Conservation (phyloP, 306 rosid species). For the Cucumis cinereus region DNA sequence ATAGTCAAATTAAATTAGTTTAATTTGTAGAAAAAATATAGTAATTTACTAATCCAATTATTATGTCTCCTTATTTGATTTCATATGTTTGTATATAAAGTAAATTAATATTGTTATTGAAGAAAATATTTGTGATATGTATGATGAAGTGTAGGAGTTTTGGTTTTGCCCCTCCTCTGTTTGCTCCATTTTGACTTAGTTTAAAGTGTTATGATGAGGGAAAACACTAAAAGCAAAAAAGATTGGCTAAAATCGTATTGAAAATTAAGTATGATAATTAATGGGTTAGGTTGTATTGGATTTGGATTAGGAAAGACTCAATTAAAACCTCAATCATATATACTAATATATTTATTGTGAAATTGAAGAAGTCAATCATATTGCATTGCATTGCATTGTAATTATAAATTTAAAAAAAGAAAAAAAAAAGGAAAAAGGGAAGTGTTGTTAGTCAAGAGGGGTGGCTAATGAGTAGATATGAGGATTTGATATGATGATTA, state of each 20-base stretch:
- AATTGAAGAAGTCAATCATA: background rate
- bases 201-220: background rate
- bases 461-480: conserved; percentile 1
- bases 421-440: background rate
- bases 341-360: background rate
- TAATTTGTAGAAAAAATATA: conserved; percentile 5
- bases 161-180: background rate
- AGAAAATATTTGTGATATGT: background rate
- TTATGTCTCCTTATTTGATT: conserved; percentile 7
- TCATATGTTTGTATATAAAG: conserved; percentile 6
- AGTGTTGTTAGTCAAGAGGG: background rate
- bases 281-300: background rate
- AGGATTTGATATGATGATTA: conserved; percentile 3
- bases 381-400: background rate
- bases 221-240: background rate
- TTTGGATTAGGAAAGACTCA: background rate
- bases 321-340: background rate
- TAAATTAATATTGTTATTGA: background rate
- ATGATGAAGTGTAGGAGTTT: too few species aligned
- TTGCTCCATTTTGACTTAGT: background rate
- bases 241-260: background rate
- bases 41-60: conserved; percentile 2
- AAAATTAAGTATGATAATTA: background rate
- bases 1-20: background rate
- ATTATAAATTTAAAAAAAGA: background rate